phyloP scores from a whole-genome alignment of 352 stramenopile genomes.

The Elongisporangium anandrum region DNA sequence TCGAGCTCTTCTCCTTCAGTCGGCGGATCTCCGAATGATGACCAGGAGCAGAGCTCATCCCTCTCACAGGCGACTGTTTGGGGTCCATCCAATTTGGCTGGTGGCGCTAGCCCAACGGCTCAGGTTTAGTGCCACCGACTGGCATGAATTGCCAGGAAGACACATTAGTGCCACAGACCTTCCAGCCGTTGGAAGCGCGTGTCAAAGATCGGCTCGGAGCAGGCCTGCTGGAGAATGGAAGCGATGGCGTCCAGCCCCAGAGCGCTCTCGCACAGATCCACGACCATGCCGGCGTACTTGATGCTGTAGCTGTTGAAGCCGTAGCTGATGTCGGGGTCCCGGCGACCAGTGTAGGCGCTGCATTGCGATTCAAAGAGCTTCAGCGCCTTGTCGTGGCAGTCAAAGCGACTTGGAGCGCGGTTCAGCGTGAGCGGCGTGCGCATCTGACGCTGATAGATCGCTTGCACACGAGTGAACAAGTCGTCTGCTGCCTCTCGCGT shows the following conservation, averaged over 20 bases:
- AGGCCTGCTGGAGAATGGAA: slow-evolving; percentile 28
- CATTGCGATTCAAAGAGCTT: slow-evolving; percentile 23
- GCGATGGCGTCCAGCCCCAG: slow-evolving; percentile 19
- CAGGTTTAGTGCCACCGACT: slow-evolving; percentile 3
- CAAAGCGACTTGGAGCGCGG: slow-evolving; percentile 14
- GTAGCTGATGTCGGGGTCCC: slow-evolving; percentile 21
- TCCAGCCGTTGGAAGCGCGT: not conserved
- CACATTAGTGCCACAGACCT: not conserved
- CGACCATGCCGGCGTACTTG: slow-evolving; percentile 48
- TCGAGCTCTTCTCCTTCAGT: not conserved
- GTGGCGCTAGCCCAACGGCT: not conserved
- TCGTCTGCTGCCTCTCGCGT: slow-evolving; percentile 46
- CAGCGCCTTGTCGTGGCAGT: slow-evolving; percentile 32
- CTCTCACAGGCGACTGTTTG: not conserved
- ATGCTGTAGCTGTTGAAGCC: slow-evolving; percentile 67
- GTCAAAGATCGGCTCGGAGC: slow-evolving; percentile 1
- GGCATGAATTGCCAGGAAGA: not conserved
- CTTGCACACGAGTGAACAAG: slow-evolving; percentile 47
- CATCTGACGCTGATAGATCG: slow-evolving; percentile 24
- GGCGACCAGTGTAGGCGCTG: slow-evolving; percentile 7
- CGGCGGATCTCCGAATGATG: slow-evolving; percentile 3
- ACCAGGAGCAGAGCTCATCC: not conserved
- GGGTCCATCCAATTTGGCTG: slow-evolving; percentile 6
- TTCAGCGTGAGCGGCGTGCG: slow-evolving; percentile 20
- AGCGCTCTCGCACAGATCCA: slow-evolving; percentile 36